phyloP scores from a whole-genome alignment of 495 filamentous ascomycete species.

The Rhypophila decipiens region DNA sequence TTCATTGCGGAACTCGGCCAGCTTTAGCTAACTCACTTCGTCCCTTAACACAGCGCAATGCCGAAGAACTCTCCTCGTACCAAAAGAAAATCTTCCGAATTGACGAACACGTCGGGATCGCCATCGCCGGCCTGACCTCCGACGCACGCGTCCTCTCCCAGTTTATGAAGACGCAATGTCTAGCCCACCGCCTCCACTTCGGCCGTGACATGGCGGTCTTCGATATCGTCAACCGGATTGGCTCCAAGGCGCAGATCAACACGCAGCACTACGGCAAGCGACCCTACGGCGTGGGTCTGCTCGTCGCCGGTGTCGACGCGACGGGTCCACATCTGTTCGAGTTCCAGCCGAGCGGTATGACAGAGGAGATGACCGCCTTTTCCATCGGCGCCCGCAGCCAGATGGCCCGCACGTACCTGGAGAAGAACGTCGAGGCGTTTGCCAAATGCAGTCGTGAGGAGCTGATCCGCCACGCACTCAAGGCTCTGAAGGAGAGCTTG shows the following conservation, averaged over 20 bases:
- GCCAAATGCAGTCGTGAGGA: slow-evolving; percentile 66
- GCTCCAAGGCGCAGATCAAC: slow-evolving; percentile 93
- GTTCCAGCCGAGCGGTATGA: slow-evolving; percentile 94
- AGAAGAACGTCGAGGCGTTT: slow-evolving; percentile 83
- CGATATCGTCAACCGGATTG: slow-evolving; percentile 82
- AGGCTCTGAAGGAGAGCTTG: slow-evolving; percentile 89
- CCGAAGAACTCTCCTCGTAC: slow-evolving; percentile 98
- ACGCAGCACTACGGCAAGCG: slow-evolving; percentile 96
- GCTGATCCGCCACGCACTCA: slow-evolving; percentile 81
- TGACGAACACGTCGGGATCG: slow-evolving; percentile 91
- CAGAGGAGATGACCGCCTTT: slow-evolving; percentile 91
- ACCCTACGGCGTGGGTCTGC: slow-evolving; percentile 90
- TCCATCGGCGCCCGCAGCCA: slow-evolving; percentile 93
- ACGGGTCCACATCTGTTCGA: slow-evolving; percentile 93
- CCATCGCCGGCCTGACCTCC: slow-evolving; percentile 93
- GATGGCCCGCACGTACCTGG: slow-evolving; percentile 94
- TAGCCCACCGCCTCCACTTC: slow-evolving; percentile 91
- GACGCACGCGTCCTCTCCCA: slow-evolving; percentile 99
- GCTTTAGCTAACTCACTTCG: slow-evolving; percentile 6
- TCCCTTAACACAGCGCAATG: slow-evolving; percentile 64
- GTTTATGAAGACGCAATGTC: slow-evolving; percentile 99
- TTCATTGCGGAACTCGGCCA: neutral
- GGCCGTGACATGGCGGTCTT: slow-evolving; percentile 84
- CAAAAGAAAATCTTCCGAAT: slow-evolving; percentile 98
- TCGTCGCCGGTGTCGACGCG: slow-evolving; percentile 91